Conservation (phyloP, 2,329 filamentous ascomycete species). For the Lizonia empirigonia region DNA sequence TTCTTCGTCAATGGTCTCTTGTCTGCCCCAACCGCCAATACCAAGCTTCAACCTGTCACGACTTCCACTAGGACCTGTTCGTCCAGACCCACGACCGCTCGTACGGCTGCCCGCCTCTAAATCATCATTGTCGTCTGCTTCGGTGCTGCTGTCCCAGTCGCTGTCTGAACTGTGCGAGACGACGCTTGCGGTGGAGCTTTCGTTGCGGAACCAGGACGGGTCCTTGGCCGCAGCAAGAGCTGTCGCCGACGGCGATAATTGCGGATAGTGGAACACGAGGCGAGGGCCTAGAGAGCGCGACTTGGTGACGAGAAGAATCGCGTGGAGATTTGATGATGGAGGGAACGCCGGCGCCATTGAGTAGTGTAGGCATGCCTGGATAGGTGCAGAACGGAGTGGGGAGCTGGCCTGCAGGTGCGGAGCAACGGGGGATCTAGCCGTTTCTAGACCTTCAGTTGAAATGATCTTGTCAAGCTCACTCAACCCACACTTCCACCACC, state of each 20-base stretch:
- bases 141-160: constrained; percentile 48
- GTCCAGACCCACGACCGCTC: constrained; percentile 40
- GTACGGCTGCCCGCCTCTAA: constrained; percentile 44
- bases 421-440: constrained; percentile 29
- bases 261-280: constrained; percentile 52
- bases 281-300: constrained; percentile 48
- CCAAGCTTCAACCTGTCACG: constrained; percentile 31
- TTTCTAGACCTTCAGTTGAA: neutral
- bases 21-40: constrained; percentile 37
- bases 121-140: constrained; percentile 41
- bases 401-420: constrained; percentile 14
- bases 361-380: constrained; percentile 8
- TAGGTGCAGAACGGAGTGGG: constrained; percentile 5
- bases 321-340: constrained; percentile 47
- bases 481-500: constrained; percentile 18
- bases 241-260: constrained; percentile 45
- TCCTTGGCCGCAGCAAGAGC: constrained; percentile 41
- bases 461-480: too few relatives aligned
- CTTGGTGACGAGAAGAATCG: constrained; percentile 49
- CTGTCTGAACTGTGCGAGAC: constrained; percentile 42
- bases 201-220: constrained; percentile 47
- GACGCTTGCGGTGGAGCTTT: constrained; percentile 44
- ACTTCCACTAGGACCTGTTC: constrained; percentile 31
- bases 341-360: constrained; percentile 42
- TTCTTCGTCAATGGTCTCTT: constrained; percentile 47